Base-by-base conservation (phyloP, 257 asterid genomes). In the Dorcoceras hygrometricum region DNA sequence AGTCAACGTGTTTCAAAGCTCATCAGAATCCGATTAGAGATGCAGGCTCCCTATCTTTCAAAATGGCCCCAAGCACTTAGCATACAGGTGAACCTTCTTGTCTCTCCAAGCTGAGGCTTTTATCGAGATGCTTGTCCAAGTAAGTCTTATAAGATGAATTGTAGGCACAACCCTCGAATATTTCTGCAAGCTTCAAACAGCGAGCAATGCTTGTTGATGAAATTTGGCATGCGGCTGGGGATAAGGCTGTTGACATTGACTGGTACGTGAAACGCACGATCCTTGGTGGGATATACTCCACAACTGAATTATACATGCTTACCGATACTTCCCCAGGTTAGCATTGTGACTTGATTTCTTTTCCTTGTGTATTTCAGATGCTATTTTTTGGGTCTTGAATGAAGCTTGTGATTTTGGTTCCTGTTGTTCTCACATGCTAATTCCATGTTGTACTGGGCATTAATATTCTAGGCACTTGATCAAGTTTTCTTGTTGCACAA, bases 1-100 rank as follows among this genome's bases (percentile, higher is more conserved):
- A 90, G 96, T 73, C 88, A 86, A 73, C 89, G 90, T 53, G 82
- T 90, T 59, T 81, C 87, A 10, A 78, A 85, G 77, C 89, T 90
- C 73, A 91, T 90, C 18, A 79, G 85, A 70, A 78, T 79, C 76
- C 90, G 99, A 68, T 78, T 93, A 73, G 99, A 93, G 70, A 90
- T 90, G 96, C 99, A 88, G 76, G 90, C 81, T 75, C 97, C 99
- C n/a, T 86, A 81, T 82, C 78, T 92, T 61, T 86, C 99, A 57
- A 93, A 86, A 80, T 93, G 96, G 97, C 86, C 92, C 65, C 96
- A 83, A 78, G 97, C 97, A 72, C 99, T 93, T 70, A 90, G 97
- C 86, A 80, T 93, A 76, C 98, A 92, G 89, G 98, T 92, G 61
- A 36, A 28, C 28, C 36, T 59, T 59, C 58, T 29, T n/a, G 1